phyloP scores from a whole-genome alignment of 1,284 basidiomycete genomes.

The Trametes versicolor region DNA sequence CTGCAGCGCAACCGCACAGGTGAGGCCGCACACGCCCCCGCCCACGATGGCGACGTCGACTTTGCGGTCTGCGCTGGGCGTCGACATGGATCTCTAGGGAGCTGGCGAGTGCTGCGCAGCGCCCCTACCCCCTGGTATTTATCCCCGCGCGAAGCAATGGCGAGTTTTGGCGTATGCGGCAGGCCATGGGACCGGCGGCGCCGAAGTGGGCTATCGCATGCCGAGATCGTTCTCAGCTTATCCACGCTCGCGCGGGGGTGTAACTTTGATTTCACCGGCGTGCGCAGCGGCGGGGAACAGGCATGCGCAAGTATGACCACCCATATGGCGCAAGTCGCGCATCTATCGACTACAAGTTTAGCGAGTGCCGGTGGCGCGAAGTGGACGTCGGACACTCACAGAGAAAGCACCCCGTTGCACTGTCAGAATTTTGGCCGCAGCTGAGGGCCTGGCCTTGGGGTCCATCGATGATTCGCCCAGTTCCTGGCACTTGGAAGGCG shows the following conservation, averaged over 20 bases:
- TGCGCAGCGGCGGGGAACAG: too few relatives aligned
- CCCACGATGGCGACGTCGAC: constrained; percentile 62
- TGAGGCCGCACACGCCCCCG: constrained; percentile 61
- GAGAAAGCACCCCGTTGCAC: too few relatives aligned
- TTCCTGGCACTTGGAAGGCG: too few relatives aligned
- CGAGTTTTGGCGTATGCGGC: neutral
- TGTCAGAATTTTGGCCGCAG: too few relatives aligned
- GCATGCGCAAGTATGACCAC: too few relatives aligned
- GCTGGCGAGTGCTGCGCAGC: neutral
- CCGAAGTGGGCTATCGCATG: neutral
- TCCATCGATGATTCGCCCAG: too few relatives aligned
- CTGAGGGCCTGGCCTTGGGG: too few relatives aligned
- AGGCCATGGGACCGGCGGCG: neutral
- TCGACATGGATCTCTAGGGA: neutral
- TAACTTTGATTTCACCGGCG: neutral
- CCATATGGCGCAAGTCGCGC: too few relatives aligned
- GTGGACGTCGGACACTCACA: too few relatives aligned
- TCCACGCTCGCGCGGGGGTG: neutral
- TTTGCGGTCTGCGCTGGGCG: neutral
- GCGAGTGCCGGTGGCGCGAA: too few relatives aligned
- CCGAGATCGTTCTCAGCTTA: neutral
- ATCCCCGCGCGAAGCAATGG: neutral
- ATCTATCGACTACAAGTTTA: too few relatives aligned
- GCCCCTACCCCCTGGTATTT: neutral
- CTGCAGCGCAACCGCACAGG: constrained; percentile 54